Base-by-base conservation (phyloP, 2,329 filamentous ascomycete species). In the Fusarium subglutinans region DNA sequence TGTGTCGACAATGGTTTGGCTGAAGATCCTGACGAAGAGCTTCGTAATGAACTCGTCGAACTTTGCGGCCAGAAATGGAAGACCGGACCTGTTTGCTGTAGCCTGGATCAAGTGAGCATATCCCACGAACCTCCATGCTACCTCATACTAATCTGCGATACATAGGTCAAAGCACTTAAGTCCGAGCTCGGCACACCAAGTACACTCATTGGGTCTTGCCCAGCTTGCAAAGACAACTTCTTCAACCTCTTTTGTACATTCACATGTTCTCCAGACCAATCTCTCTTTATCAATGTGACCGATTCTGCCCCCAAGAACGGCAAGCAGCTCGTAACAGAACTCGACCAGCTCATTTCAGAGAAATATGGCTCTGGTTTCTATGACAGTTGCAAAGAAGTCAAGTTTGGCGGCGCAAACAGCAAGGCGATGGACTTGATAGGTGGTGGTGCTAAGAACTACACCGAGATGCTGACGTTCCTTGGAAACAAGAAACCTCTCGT, bases 201-300 rank as follows among this genome's bases (percentile, higher is more conserved):
- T 77, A 91, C 92, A 67, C 93, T 99, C 80, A 95, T 99, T 81
- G 92, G 95, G 33, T 94, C 95, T 15, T 99, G 96, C 81, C 96
- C 96, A 4, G 96, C 97, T 38, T 99, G 96, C 89, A 97, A 96
- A 83, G 93, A 95, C 78, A 99, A 99, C 86, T 99, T 99, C 86
- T 98, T 94, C 87, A 97, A 99, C 85, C 87, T 97, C 50, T 99
- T 99, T 83, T 99, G 96, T 85, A 97, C 95, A 9, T 98, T 99
- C 80, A 98, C 95, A 6, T 99, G 97, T 85, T 99, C 96, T 9
- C 96, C 97, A 11, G 93, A 99, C 79, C 96, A 99, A 82, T 98
- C 95, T 1, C 86, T 97, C 0, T 99, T 99, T 80, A 87, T 99
- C 81, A 99, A 99, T 79, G 91, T 99, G 48, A 98, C 96, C 17